A percentile compares a stretch with the other conserved stretches of the same genome.
phyloP scores from a whole-genome alignment of 306 rosid species.

The Canavalia ensiformis region DNA sequence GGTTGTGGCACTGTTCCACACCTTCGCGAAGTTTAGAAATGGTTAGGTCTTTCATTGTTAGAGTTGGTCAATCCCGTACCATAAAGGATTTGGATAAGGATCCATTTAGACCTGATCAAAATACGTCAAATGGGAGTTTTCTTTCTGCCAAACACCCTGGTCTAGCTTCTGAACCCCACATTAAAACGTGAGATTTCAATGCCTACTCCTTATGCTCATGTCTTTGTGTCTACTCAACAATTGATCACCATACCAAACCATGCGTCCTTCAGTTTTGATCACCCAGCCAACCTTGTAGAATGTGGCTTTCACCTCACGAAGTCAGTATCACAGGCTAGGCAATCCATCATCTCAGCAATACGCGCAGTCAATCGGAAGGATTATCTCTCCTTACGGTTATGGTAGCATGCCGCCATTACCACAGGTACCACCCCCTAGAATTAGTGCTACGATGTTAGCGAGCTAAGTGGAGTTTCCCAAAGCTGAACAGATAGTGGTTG shows the following conservation, averaged over 20 bases:
- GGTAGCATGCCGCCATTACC: conserved; percentile 69
- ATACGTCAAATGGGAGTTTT: no score
- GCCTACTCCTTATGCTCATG: conserved; percentile 66
- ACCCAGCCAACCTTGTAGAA: conserved; percentile 64
- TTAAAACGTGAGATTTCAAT: conserved; percentile 60
- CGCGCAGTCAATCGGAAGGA: conserved; percentile 67
- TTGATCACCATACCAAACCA: conserved; percentile 62
- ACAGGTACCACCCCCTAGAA: conserved; percentile 50
- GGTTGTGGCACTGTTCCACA: no score
- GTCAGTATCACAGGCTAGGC: conserved; percentile 69
- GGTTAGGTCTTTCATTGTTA: no score
- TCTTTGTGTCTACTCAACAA: conserved; percentile 66
- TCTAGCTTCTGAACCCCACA: conserved; percentile 56
- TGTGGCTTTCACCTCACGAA: conserved; percentile 66
- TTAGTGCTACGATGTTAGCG: no score
- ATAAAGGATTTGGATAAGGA: no score
- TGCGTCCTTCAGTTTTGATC: conserved; percentile 64
- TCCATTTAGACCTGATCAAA: no score
- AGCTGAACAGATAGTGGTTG: no score
- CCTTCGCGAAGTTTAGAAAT: no score
- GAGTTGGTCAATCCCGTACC: no score
- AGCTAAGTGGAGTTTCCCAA: no score
- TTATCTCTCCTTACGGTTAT: conserved; percentile 64
- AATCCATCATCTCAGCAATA: conserved; percentile 74
- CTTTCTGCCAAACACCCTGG: conserved; percentile 35